These are phyloP conservation scores for Prunus mume DNA, from an alignment of 306 rosid genomes.

Conservation along the genomic window DNA sequence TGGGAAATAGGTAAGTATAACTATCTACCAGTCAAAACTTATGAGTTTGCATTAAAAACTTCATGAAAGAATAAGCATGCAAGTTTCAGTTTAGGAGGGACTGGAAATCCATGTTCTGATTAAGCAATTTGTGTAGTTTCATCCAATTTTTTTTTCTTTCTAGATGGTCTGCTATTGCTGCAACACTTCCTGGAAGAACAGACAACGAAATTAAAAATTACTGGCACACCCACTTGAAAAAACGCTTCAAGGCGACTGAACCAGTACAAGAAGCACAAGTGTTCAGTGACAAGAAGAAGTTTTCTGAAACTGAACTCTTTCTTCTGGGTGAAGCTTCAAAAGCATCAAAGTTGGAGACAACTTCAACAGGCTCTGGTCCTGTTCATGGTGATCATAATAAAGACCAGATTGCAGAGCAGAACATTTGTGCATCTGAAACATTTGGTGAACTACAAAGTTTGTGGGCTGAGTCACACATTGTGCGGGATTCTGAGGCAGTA, in stretches of 20 bases:
- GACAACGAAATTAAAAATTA: constrained; percentile 41
- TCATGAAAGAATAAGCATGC: neutral
- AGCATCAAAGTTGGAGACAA: neutral
- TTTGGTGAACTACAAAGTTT: constrained; percentile 18
- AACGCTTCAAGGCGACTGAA: constrained; percentile 2
- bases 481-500: neutral
- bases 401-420: neutral
- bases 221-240: constrained; percentile 40
- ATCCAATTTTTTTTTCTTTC: neutral
- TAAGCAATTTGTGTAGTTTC: neutral
- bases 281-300: neutral
- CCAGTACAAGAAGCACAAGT: neutral
- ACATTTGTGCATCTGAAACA: constrained; percentile 6
- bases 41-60: no score
- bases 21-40: no score
- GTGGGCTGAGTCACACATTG: constrained; percentile 8
- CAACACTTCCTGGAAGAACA: constrained; percentile 38
- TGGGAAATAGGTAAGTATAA: constrained; percentile 32
- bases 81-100: neutral
- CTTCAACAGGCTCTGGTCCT: neutral
- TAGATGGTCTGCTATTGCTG: constrained; percentile 47
- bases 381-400: neutral
- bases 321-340: constrained; percentile 1
- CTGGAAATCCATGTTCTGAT: neutral
- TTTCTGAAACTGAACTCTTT: neutral